A percentile compares a stretch with the other conserved stretches of the same genome.
Evolutionary conservation across 1,284 basidiomycete genomes (phyloP).

Genomic region (Boletus austroedulis): DNA sequence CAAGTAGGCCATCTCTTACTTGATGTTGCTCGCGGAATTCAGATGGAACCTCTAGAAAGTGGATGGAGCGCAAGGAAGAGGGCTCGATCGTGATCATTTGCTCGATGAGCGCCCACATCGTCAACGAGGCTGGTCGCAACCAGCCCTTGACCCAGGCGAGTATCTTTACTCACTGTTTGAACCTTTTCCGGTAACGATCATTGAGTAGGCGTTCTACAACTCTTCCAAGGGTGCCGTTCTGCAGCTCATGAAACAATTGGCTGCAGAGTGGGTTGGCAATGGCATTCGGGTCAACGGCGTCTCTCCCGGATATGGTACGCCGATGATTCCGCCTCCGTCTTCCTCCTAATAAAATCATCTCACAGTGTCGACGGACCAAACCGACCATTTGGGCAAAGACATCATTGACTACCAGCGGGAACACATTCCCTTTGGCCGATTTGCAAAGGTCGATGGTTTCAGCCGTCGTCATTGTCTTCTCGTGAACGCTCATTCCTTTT

Average conservation of each 20-base stretch:
- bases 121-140: constrained; percentile 40
- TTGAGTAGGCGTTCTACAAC: constrained; percentile 52
- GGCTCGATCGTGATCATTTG: constrained; percentile 47
- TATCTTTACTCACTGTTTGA: neutral
- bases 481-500: neutral
- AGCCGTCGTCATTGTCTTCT: too few relatives aligned
- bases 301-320: constrained; percentile 56
- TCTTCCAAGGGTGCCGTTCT: constrained; percentile 60
- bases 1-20: constrained; percentile 23
- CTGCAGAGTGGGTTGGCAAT: constrained; percentile 56
- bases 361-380: constrained; percentile 41
- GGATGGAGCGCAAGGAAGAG: neutral
- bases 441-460: constrained; percentile 35
- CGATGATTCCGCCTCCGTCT: neutral
- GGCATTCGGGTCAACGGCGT: constrained; percentile 60
- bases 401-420: constrained; percentile 37
- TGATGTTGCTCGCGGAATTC: fast-evolving
- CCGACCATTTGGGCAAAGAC: constrained; percentile 35
- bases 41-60: constrained; percentile 11
- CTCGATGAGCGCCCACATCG: constrained; percentile 51
- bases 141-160: constrained; percentile 39
- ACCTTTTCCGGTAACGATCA: fast-evolving
- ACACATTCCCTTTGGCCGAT: constrained; percentile 42
- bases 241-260: constrained; percentile 49
- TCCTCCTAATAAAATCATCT: constrained; percentile 5